These are phyloP conservation scores for Russula foetens DNA, from an alignment of 768 basidiomycete genomes.

Conservation along the genomic window DNA sequence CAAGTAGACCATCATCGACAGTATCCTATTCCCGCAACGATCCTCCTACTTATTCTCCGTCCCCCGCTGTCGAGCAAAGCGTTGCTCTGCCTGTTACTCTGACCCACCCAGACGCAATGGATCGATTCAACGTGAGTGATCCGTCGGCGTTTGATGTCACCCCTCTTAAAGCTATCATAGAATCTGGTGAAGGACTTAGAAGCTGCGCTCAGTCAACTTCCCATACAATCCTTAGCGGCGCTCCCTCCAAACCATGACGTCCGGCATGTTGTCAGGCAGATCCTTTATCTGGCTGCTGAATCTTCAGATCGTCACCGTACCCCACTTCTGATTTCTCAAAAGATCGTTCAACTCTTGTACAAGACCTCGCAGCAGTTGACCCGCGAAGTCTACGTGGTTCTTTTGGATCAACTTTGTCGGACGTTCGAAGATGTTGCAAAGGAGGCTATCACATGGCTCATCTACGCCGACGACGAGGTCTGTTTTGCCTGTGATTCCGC, in stretches of 20 bases:
- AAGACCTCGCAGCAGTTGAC: constrained; percentile 81
- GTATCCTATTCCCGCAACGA: constrained; percentile 53
- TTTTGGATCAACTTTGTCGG: constrained; percentile 84
- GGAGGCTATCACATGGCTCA: constrained; percentile 93
- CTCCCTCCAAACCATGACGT: constrained; percentile 83
- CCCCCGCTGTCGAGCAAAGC: constrained; percentile 53
- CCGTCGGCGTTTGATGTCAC: background rate
- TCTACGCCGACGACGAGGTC: constrained; percentile 95
- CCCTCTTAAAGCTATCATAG: constrained; percentile 24
- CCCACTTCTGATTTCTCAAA: constrained; percentile 89
- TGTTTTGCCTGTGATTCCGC: constrained; percentile 22
- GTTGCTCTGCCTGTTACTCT: constrained; percentile 36
- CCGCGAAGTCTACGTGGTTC: constrained; percentile 85
- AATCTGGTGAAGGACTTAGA: constrained; percentile 61
- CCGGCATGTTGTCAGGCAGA: constrained; percentile 74
- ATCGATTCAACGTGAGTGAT: constrained; percentile 66
- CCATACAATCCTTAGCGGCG: constrained; percentile 56
- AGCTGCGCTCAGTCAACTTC: constrained; percentile 67
- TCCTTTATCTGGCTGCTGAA: constrained; percentile 73
- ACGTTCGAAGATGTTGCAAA: constrained; percentile 88
- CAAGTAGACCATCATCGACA: constrained; percentile 65
- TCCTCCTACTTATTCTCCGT: constrained; percentile 43
- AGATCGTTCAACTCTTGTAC: constrained; percentile 91
- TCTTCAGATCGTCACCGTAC: constrained; percentile 77
- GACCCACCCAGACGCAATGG: constrained; percentile 78